Conservation (phyloP, 192 early-diverging fungal species). For the Mortierella claussenii region DNA sequence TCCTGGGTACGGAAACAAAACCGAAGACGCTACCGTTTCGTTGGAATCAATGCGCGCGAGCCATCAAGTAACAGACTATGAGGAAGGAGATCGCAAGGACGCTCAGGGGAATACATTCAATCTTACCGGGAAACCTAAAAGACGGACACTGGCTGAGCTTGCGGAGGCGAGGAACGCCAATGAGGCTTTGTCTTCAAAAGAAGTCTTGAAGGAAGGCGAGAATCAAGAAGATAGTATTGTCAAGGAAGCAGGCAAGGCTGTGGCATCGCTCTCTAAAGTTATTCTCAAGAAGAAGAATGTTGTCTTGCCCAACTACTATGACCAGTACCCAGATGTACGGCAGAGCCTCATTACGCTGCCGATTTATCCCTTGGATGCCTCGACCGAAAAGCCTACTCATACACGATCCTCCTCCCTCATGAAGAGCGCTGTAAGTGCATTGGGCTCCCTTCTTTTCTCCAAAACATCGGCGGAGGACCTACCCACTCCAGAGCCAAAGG, state of each 20-base stretch:
- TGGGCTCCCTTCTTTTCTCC: slow-evolving; percentile 60
- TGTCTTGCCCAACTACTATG: slow-evolving; percentile 42
- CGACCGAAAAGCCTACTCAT: not conserved
- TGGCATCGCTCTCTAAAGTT: slow-evolving; percentile 33
- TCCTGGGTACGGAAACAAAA: slow-evolving; percentile 21
- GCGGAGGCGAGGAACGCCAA: slow-evolving; percentile 7
- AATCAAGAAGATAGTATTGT: slow-evolving; percentile 1
- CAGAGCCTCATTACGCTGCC: slow-evolving; percentile 8
- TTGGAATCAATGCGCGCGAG: not conserved
- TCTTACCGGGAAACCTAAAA: not conserved
- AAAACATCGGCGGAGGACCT: slow-evolving; percentile 50
- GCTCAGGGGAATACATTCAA: slow-evolving; percentile 2
- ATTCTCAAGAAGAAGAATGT: slow-evolving; percentile 43
- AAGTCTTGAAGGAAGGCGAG: slow-evolving; percentile 14
- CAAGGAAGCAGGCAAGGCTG: slow-evolving; percentile 32
- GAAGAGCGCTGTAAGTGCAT: slow-evolving; percentile 41
- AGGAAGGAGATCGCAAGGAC: slow-evolving; percentile 15
- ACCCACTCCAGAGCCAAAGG: not conserved
- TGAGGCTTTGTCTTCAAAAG: slow-evolving; percentile 1
- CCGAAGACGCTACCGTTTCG: not conserved
- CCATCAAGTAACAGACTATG: slow-evolving; percentile 10
- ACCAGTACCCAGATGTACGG: slow-evolving; percentile 37
- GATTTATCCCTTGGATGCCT: not conserved
- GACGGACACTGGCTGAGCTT: slow-evolving; percentile 23
- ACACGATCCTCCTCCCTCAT: slow-evolving; percentile 29